Evolutionary conservation across 2,329 filamentous ascomycete genomes (phyloP).

Genomic region (Sphaerulina musiva): DNA sequence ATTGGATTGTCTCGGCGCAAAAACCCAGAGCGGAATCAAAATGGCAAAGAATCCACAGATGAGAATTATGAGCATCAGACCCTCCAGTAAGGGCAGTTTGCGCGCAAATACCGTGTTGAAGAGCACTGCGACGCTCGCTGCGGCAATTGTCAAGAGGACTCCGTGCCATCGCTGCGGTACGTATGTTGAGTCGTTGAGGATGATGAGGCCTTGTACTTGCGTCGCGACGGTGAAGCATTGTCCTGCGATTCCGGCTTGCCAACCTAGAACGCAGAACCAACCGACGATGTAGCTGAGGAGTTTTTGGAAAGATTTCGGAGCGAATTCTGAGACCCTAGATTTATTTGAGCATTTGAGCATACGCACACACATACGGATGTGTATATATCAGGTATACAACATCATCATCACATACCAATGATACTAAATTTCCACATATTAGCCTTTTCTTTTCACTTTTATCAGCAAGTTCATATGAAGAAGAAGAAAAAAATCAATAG

Average conservation of each 20-base stretch:
- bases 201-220: conserved; percentile 42
- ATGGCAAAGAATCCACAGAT: conserved; percentile 31
- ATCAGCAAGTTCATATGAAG: too few relatives aligned
- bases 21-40: conserved; percentile 30
- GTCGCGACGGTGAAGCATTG: conserved; percentile 42
- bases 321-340: conserved; percentile 35
- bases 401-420: conserved; percentile 16
- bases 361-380: too few relatives aligned
- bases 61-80: conserved; percentile 26
- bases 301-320: conserved; percentile 37
- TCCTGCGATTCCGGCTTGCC: conserved; percentile 37
- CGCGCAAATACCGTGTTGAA: conserved; percentile 28
- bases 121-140: conserved; percentile 19
- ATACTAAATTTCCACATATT: conserved; percentile 3
- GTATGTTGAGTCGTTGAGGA: conserved; percentile 41
- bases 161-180: conserved; percentile 40
- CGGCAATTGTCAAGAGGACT: conserved; percentile 36
- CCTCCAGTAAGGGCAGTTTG: conserved; percentile 28
- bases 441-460: too few relatives aligned
- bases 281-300: conserved; percentile 40
- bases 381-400: too few relatives aligned
- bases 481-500: too few relatives aligned
- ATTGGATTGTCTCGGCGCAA: conserved; percentile 22
- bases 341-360: too few relatives aligned
- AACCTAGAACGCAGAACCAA: conserved; percentile 39